These are phyloP conservation scores for Exophiala aquamarina DNA, from an alignment of 2,329 filamentous ascomycete genomes.

Conservation along the genomic window DNA sequence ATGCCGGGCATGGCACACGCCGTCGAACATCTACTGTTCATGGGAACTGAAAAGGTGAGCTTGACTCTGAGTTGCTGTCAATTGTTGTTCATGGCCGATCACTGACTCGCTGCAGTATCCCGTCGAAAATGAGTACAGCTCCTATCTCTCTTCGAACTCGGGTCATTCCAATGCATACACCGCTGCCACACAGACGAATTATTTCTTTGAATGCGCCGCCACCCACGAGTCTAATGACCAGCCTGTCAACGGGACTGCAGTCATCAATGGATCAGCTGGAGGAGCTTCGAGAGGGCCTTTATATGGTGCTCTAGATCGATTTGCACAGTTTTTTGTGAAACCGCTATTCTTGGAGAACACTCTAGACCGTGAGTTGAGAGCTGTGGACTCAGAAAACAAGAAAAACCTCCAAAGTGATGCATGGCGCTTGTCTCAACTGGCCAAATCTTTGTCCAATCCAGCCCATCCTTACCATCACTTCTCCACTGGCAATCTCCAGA, in stretches of 20 bases:
- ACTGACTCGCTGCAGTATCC: constrained; percentile 63
- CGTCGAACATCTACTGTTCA: constrained; percentile 94
- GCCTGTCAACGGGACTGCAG: constrained; percentile 10
- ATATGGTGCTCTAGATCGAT: constrained; percentile 81
- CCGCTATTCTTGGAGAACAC: constrained; percentile 84
- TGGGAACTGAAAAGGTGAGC: constrained; percentile 88
- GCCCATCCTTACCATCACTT: constrained; percentile 89
- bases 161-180: constrained; percentile 96
- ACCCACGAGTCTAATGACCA: constrained; percentile 54
- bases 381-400: constrained; percentile 95
- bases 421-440: constrained; percentile 84
- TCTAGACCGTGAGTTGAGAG: constrained; percentile 80
- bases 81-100: constrained; percentile 7
- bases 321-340: constrained; percentile 89
- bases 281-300: constrained; percentile 50
- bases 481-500: constrained; percentile 84
- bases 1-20: constrained; percentile 96
- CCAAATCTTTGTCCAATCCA: constrained; percentile 83
- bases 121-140: constrained; percentile 90
- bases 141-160: constrained; percentile 86
- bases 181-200: constrained; percentile 89
- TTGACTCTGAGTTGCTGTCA: not conserved
- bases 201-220: constrained; percentile 92
- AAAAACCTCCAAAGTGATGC: constrained; percentile 91
- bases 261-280: constrained; percentile 19